A percentile compares a stretch with the other conserved stretches of the same genome.
Conservation (phyloP, 495 filamentous ascomycete species). For the Amphirosellinia nigrospora region DNA sequence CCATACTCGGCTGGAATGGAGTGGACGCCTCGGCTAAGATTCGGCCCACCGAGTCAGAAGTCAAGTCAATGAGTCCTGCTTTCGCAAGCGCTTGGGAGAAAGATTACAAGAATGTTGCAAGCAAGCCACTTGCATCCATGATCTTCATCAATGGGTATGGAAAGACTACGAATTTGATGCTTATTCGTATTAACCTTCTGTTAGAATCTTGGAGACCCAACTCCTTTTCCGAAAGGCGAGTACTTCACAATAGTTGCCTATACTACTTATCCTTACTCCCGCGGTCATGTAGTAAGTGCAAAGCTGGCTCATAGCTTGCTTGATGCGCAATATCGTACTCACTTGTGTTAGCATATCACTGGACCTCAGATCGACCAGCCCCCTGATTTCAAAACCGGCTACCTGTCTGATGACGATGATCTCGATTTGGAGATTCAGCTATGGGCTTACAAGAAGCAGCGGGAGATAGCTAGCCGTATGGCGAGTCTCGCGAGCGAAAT, state of each 20-base stretch:
- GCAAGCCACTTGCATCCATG: slow-evolving; percentile 42
- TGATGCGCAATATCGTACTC: too few species aligned
- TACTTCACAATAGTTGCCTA: slow-evolving; percentile 44
- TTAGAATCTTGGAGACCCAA: too few species aligned
- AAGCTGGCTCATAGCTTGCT: too few species aligned
- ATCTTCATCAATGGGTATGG: too few species aligned
- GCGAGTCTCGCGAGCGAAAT: slow-evolving; percentile 57
- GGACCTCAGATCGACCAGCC: slow-evolving; percentile 34
- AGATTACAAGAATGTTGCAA: slow-evolving; percentile 39
- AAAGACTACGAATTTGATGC: too few species aligned
- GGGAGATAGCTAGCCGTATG: slow-evolving; percentile 60
- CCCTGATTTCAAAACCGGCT: slow-evolving; percentile 47
- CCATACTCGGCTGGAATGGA: slow-evolving; percentile 44
- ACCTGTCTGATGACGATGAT: slow-evolving; percentile 46
- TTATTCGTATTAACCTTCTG: too few species aligned
- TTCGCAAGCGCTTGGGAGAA: slow-evolving; percentile 42
- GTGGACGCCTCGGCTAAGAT: slow-evolving; percentile 45
- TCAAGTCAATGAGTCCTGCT: slow-evolving; percentile 37
- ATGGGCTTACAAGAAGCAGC: slow-evolving; percentile 58
- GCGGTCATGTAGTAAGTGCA: slow-evolving; percentile 49
- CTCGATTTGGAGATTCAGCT: slow-evolving; percentile 49
- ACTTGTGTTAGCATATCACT: slow-evolving; percentile 59
- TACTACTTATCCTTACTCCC: slow-evolving; percentile 57
- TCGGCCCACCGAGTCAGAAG: slow-evolving; percentile 39
- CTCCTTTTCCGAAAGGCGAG: slow-evolving; percentile 37